Percentiles rank a stretch among this genome's conserved stretches.
Conservation (phyloP, 2,329 filamentous ascomycete genomes). For the Diaporthe batatas region DNA sequence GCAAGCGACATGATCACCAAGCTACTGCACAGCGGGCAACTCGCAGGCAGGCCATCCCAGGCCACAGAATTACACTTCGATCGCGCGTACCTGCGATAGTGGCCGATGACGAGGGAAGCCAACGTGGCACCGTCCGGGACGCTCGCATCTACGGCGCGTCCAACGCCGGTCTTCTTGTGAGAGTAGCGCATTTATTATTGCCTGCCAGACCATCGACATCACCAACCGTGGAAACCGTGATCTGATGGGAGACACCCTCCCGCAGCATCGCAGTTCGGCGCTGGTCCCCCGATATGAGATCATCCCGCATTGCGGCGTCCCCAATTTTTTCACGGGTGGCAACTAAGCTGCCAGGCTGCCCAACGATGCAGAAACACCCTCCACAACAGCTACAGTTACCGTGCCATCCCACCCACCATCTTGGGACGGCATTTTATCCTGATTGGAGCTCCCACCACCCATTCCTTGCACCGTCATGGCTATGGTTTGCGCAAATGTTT, state of each 20-base stretch:
- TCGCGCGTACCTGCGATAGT: constrained; percentile 36
- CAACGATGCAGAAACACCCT: constrained; percentile 32
- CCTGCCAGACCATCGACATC: constrained; percentile 13
- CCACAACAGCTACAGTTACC: constrained; percentile 21
- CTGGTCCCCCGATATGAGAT: constrained; percentile 22
- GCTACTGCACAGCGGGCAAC: constrained; percentile 28
- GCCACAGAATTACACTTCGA: constrained; percentile 4
- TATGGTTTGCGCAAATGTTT: constrained; percentile 30
- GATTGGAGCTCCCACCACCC: constrained; percentile 18
- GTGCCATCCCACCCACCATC: constrained; percentile 24
- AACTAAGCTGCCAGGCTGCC: constrained; percentile 14
- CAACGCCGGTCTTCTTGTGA: constrained; percentile 14
- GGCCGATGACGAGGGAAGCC: constrained; percentile 22
- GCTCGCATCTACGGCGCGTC: background rate
- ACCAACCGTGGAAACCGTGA: background rate
- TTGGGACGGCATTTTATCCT: constrained; percentile 6
- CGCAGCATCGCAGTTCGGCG: constrained; percentile 1
- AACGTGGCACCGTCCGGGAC: constrained; percentile 35
- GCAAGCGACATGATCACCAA: constrained; percentile 27
- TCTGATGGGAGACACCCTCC: background rate
- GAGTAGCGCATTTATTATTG: constrained; percentile 10
- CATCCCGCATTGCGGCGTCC: constrained; percentile 24
- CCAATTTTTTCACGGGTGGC: constrained; percentile 31
- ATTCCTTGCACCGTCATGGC: constrained; percentile 15
- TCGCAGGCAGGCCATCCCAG: constrained; percentile 13